These are phyloP conservation scores for Saposhnikovia divaricata DNA, from an alignment of 129 eudicot species.

Conservation along the genomic window DNA sequence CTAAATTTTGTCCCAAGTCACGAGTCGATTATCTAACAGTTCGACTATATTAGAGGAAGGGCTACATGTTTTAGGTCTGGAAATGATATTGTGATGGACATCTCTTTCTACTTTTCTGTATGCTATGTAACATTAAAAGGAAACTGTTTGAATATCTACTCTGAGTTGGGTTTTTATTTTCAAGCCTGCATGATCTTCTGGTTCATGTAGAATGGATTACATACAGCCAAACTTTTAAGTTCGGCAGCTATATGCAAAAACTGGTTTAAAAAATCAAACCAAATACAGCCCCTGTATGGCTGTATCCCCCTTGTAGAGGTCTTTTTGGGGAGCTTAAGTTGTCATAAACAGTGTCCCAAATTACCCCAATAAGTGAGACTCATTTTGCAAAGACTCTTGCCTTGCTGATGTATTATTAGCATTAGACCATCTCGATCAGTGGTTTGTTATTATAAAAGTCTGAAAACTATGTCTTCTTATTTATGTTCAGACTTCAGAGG, in stretches of 20 bases:
- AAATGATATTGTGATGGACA: background rate
- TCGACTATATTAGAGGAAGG: background rate
- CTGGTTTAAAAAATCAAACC: background rate
- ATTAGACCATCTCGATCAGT: too few relatives aligned
- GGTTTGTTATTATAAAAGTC: too few relatives aligned
- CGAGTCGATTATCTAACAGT: background rate
- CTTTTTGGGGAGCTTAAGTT: too few relatives aligned
- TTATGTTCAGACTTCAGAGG: too few relatives aligned
- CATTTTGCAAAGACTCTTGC: too few relatives aligned
- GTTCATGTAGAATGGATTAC: too few relatives aligned
- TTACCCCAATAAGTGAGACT: too few relatives aligned
- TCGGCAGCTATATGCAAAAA: background rate
- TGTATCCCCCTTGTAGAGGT: too few relatives aligned
- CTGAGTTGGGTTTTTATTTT: background rate
- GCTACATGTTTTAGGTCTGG: constrained; percentile 11
- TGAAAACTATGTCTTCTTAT: too few relatives aligned
- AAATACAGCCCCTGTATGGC: too few relatives aligned
- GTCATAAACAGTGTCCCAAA: too few relatives aligned
- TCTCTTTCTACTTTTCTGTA: background rate
- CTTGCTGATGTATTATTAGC: too few relatives aligned
- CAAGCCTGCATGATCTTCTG: background rate
- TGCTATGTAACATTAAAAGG: constrained; percentile 5
- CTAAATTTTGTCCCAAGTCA: constrained; percentile 11
- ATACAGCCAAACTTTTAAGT: background rate
- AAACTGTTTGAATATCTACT: background rate